phyloP scores from a whole-genome alignment of 768 basidiomycete species.

The Tylopilus balloui region DNA sequence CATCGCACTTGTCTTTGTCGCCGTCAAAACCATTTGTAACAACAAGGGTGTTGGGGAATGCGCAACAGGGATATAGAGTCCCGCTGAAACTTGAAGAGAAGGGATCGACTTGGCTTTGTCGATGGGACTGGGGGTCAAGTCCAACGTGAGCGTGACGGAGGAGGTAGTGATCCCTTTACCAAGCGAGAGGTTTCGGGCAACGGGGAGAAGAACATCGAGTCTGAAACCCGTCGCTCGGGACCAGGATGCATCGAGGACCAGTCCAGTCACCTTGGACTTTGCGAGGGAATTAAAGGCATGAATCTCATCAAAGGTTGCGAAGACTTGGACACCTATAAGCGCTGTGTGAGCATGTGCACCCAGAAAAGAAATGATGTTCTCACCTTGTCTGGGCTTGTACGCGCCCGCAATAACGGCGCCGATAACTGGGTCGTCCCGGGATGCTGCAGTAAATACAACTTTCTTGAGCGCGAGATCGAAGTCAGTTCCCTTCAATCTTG shows the following conservation, averaged over 20 bases:
- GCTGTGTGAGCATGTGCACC: background rate
- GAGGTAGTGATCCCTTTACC: slow-evolving; percentile 5
- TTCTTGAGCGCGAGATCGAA: slow-evolving; percentile 4
- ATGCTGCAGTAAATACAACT: slow-evolving; percentile 2
- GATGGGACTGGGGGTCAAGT: slow-evolving; percentile 2
- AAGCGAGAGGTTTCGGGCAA: slow-evolving; percentile 3
- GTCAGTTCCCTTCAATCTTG: background rate
- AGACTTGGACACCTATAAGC: slow-evolving; percentile 2
- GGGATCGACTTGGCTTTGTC: slow-evolving; percentile 1
- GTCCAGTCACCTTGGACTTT: slow-evolving; percentile 1
- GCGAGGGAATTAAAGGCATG: background rate
- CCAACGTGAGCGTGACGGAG: background rate
- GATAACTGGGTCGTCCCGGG: background rate
- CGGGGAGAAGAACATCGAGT: slow-evolving; percentile 2
- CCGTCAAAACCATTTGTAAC: slow-evolving; percentile 3
- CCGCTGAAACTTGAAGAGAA: background rate
- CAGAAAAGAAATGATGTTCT: background rate
- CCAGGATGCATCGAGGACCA: slow-evolving; percentile 4
- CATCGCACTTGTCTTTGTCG: background rate
- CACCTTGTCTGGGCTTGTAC: slow-evolving; percentile 1
- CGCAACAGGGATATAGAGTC: slow-evolving; percentile 1
- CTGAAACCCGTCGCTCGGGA: background rate
- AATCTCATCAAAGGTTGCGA: slow-evolving; percentile 4
- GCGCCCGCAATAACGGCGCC: background rate
- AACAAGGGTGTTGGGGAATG: background rate